Evolutionary conservation across 139 green algal genomes (phyloP).

Genomic region (Mesotaenium endlicherianum): DNA sequence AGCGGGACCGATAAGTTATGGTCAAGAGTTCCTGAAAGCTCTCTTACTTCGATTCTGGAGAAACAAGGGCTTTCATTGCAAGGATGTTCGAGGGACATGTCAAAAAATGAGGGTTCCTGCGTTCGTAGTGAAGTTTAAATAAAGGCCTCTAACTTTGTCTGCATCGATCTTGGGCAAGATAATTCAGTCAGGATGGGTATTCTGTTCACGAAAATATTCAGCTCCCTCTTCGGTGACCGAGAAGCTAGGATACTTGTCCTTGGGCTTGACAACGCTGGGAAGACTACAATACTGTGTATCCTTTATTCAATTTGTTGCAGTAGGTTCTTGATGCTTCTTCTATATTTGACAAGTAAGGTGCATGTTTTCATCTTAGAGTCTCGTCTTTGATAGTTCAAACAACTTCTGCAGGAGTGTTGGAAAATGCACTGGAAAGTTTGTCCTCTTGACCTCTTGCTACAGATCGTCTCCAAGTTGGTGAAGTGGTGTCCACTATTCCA

Average conservation of each 20-base stretch:
- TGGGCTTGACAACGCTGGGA: conserved; percentile 95
- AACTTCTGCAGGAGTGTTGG: neutral
- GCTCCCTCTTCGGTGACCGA: conserved; percentile 86
- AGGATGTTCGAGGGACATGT: too few relatives aligned
- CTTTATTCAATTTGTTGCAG: conserved; percentile 12
- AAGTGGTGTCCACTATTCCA: conserved; percentile 98
- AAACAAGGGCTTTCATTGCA: too few relatives aligned
- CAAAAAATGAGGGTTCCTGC: too few relatives aligned
- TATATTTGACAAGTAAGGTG: neutral
- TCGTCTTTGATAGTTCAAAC: neutral
- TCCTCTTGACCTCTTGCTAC: neutral
- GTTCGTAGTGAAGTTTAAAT: too few relatives aligned
- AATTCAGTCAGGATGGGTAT: conserved; percentile 90
- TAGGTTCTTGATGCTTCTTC: neutral
- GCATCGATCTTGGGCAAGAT: too few relatives aligned
- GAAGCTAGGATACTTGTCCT: conserved; percentile 96
- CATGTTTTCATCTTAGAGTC: neutral
- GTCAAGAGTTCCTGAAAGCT: too few relatives aligned
- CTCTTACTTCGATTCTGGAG: too few relatives aligned
- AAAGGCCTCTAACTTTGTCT: too few relatives aligned
- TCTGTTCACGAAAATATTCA: conserved; percentile 82
- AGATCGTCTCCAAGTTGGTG: conserved; percentile 92
- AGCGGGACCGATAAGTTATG: too few relatives aligned
- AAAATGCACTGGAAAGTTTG: conserved; percentile 51
- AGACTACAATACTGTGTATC: conserved; percentile 97